Base-by-base conservation (phyloP, 1,284 basidiomycete species). In the Cerioporus squamosus region DNA sequence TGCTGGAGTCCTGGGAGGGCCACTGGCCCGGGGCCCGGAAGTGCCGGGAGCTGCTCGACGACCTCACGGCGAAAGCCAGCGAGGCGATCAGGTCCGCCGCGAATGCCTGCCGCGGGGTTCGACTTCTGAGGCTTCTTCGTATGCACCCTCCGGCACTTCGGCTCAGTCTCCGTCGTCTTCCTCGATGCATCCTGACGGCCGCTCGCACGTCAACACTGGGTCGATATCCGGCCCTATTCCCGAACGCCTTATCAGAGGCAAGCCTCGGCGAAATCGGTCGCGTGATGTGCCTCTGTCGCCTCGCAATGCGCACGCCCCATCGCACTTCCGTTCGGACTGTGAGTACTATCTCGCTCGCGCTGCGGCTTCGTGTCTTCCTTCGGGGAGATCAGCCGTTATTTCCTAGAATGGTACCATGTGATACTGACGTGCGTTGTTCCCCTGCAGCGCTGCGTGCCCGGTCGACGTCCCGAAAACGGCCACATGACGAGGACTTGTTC, bases 11-110 rank as follows among this genome's bases (percentile, higher is more conserved):
- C 4, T 91, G 93, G 83, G 93, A 94, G 74, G 91, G 91, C 1
- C 83, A 86, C 51, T 95, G 94, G 94, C 93, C 93, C 18, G 93
- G 93, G 20, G 91, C 91, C 56, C 82, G 85, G 45, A 94, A 95
- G 74, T 91, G 93, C 77, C 93, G 88, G 72, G 90, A 93, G 64
- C 73, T 92, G 24, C 81, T 92, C 46, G 75, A 81, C 45, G 90
- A 92, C 62, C 77, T 92, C 51, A 81, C 83, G 29, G 84, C 74
- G 47, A 92, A 87, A 5, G 87, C 90, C 2, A 82, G 74, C 46
- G 87, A 90, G 54, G 90, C 88, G 42, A 85, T 90, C 49, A 77
- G 79, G 51, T 58, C 67, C 22, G 63, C 69, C 33, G 58, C 63
- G 26, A 61, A 60, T 40, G 60, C 38, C 57, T 62, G 47, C 53